These are phyloP conservation scores for Polytrichum formosum DNA, from an alignment of 225 moss, liverwort and hornwort genomes.

Conservation along the genomic window DNA sequence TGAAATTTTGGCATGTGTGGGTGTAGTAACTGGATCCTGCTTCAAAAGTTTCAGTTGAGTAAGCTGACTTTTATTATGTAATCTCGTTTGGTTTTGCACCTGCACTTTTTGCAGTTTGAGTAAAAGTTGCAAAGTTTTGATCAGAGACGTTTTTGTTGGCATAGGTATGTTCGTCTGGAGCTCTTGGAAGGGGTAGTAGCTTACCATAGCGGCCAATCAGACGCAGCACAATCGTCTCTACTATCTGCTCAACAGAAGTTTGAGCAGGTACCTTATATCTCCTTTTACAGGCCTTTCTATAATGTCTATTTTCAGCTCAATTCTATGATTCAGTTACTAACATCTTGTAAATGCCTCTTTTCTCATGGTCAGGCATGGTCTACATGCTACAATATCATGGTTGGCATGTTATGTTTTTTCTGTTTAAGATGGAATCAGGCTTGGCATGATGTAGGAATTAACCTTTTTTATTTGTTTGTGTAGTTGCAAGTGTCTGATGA, in stretches of 20 bases:
- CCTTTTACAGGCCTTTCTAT: too few relatives aligned
- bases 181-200: constrained; percentile 95
- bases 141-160: not conserved
- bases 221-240: constrained; percentile 67
- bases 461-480: not conserved
- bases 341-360: too few relatives aligned
- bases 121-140: not conserved
- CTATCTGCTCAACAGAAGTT: constrained; percentile 75
- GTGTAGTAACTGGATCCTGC: too few relatives aligned
- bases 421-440: too few relatives aligned
- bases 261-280: constrained; percentile 47
- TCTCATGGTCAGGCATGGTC: not conserved
- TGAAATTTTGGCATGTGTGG: too few relatives aligned
- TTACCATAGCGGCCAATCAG: constrained; percentile 73
- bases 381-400: not conserved
- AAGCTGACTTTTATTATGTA: too few relatives aligned
- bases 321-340: too few relatives aligned
- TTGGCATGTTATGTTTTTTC: too few relatives aligned
- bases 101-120: not conserved
- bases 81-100: too few relatives aligned
- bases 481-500: constrained; percentile 97
- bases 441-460: not conserved
- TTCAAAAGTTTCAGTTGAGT: too few relatives aligned
- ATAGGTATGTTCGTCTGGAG: constrained; percentile 83
- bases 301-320: too few relatives aligned